These are phyloP conservation scores for Seiridium unicorne DNA, from an alignment of 2,329 filamentous ascomycete genomes.

Conservation along the genomic window DNA sequence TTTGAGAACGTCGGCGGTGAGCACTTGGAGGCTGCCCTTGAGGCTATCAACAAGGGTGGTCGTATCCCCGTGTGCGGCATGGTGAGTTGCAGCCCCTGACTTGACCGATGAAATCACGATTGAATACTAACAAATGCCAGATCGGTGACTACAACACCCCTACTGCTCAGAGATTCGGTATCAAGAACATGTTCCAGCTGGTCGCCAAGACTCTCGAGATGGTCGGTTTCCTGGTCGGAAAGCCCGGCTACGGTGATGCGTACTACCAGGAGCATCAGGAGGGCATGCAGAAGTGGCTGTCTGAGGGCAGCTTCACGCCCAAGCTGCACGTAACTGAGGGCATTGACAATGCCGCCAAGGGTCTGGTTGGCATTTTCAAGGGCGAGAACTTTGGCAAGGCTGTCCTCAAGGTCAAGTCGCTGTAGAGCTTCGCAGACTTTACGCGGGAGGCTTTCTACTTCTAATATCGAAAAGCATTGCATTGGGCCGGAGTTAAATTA, in stretches of 20 bases:
- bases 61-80: slow-evolving; percentile 63
- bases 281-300: slow-evolving; percentile 73
- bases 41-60: slow-evolving; percentile 61
- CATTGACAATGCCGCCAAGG: slow-evolving; percentile 74
- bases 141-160: slow-evolving; percentile 74
- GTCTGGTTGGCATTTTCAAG: slow-evolving; percentile 70
- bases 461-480: background rate
- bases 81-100: slow-evolving; percentile 42
- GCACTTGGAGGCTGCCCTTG: slow-evolving; percentile 61
- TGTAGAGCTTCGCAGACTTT: too few relatives aligned
- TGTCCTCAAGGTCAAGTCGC: slow-evolving; percentile 57
- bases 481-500: slow-evolving; percentile 3
- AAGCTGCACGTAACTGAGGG: slow-evolving; percentile 68
- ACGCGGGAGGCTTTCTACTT: too few relatives aligned
- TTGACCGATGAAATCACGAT: background rate
- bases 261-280: slow-evolving; percentile 72
- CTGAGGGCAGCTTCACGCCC: slow-evolving; percentile 71
- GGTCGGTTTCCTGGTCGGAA: slow-evolving; percentile 72
- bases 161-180: slow-evolving; percentile 55
- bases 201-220: slow-evolving; percentile 72
- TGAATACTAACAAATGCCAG: slow-evolving; percentile 22
- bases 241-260: slow-evolving; percentile 63
- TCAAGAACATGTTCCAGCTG: slow-evolving; percentile 64
- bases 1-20: slow-evolving; percentile 80
- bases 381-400: slow-evolving; percentile 89